Conservation (phyloP, 1,139 yeast species). For the Yamadazyma kanchanaburiensis region DNA sequence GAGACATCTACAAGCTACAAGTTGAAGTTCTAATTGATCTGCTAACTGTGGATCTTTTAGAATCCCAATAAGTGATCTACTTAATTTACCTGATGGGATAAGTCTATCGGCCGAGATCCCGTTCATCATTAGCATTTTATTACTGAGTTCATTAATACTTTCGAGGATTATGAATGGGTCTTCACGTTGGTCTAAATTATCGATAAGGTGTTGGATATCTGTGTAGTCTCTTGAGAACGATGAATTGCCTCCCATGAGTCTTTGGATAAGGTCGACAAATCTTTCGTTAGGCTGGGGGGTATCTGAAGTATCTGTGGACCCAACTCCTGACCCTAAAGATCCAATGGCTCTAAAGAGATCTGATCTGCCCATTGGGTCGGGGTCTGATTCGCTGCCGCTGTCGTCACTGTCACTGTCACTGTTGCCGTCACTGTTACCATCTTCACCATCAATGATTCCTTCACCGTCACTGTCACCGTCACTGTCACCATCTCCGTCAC, state of each 20-base stretch:
- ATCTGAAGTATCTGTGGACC: neutral
- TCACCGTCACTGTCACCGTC: conserved; percentile 12
- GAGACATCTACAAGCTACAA: conserved; percentile 82
- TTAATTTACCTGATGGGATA: conserved; percentile 59
- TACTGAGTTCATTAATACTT: conserved; percentile 61
- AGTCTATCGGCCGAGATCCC: conserved; percentile 58
- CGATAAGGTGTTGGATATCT: conserved; percentile 39
- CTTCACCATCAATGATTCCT: conserved; percentile 12
- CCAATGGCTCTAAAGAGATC: conserved; percentile 25
- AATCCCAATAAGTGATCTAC: conserved; percentile 55
- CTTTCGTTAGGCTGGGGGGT: conserved; percentile 15
- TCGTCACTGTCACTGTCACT: conserved; percentile 19
- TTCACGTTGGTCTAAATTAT: conserved; percentile 40
- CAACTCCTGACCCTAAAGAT: conserved; percentile 5
- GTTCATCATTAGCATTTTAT: conserved; percentile 65
- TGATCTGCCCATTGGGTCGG: conserved; percentile 13
- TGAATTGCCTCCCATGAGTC: conserved; percentile 39
- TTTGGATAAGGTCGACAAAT: conserved; percentile 35
- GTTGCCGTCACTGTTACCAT: conserved; percentile 4
- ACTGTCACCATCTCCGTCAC: conserved; percentile 16
- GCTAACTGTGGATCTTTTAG: conserved; percentile 56
- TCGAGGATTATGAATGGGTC: conserved; percentile 52
- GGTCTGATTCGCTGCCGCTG: conserved; percentile 13
- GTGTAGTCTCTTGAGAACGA: conserved; percentile 15
- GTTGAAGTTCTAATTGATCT: conserved; percentile 73